A percentile compares a stretch with the other conserved stretches of the same genome.
These are phyloP conservation scores for Tuber brumale DNA, from an alignment of 495 filamentous ascomycete genomes.

Conservation along the genomic window DNA sequence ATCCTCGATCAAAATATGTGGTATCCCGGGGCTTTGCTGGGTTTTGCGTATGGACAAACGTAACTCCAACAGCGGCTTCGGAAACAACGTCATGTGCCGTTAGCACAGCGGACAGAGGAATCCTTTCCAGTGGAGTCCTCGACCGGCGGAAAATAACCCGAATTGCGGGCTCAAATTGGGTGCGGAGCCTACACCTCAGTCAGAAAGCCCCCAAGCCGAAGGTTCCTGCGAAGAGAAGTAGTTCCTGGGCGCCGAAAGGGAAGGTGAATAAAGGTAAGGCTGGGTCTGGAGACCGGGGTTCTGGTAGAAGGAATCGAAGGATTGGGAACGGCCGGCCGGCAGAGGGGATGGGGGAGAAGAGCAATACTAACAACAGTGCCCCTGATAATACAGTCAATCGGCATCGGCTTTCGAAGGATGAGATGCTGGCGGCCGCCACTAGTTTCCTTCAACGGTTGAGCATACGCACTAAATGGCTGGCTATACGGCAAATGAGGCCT, in stretches of 20 bases:
- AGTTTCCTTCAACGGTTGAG: constrained; percentile 88
- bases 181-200: constrained; percentile 26
- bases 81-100: constrained; percentile 31
- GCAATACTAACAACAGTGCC: not conserved
- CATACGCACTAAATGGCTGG: constrained; percentile 95
- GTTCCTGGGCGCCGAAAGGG: constrained; percentile 5
- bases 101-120: constrained; percentile 19
- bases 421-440: constrained; percentile 82
- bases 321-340: constrained; percentile 18
- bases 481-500: constrained; percentile 87
- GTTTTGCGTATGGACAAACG: constrained; percentile 39
- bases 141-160: constrained; percentile 29
- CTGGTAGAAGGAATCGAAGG: constrained; percentile 15
- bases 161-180: constrained; percentile 27
- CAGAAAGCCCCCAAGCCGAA: constrained; percentile 25
- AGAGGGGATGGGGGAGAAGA: constrained; percentile 5
- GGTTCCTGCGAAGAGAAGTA: constrained; percentile 17
- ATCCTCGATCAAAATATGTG: constrained; percentile 38
- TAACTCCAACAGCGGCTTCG: constrained; percentile 32
- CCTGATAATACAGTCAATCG: constrained; percentile 9
- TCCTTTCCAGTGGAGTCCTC: constrained; percentile 16
- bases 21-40: constrained; percentile 41
- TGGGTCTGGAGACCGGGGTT: constrained; percentile 16
- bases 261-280: constrained; percentile 17
- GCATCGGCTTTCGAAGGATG: constrained; percentile 86